Evolutionary conservation across 768 basidiomycete genomes (phyloP).

Genomic region (Cubamyces lactineus): DNA sequence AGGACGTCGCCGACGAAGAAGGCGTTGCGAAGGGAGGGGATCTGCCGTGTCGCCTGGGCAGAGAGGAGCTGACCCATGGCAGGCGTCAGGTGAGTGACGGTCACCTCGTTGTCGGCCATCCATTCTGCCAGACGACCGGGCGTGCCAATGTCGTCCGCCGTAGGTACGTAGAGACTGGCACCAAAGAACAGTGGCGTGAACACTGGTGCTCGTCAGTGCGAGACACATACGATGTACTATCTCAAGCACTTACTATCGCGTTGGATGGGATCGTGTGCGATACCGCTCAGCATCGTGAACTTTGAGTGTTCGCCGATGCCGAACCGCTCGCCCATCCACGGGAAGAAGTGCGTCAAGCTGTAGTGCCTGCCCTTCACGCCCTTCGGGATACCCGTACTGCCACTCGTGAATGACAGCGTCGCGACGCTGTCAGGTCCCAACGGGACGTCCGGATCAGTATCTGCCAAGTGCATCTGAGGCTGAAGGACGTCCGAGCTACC

Average conservation of each 20-base stretch:
- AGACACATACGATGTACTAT: neutral
- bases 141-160: slow-evolving; percentile 94
- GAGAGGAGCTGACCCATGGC: slow-evolving; percentile 99
- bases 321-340: slow-evolving; percentile 96
- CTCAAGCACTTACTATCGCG: slow-evolving; percentile 82
- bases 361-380: slow-evolving; percentile 96
- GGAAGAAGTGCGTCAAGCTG: slow-evolving; percentile 98
- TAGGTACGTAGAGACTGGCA: slow-evolving; percentile 93
- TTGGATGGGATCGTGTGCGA: slow-evolving; percentile 99
- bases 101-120: slow-evolving; percentile 93
- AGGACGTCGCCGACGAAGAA: slow-evolving; percentile 99
- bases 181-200: slow-evolving; percentile 99
- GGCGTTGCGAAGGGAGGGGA: slow-evolving; percentile 84
- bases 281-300: slow-evolving; percentile 99
- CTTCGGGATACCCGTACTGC: slow-evolving; percentile 97
- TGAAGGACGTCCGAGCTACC: slow-evolving; percentile 61
- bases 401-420: slow-evolving; percentile 95
- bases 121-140: slow-evolving; percentile 96
- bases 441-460: slow-evolving; percentile 76
- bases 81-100: slow-evolving; percentile 97
- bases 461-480: slow-evolving; percentile 53
- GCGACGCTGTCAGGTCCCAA: slow-evolving; percentile 96
- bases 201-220: slow-evolving; percentile 51
- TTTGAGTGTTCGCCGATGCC: slow-evolving; percentile 71
- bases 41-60: slow-evolving; percentile 79